Base-by-base conservation (phyloP, 371 early-diverging fungal genomes). In the Choanephora cucurbitarum region DNA sequence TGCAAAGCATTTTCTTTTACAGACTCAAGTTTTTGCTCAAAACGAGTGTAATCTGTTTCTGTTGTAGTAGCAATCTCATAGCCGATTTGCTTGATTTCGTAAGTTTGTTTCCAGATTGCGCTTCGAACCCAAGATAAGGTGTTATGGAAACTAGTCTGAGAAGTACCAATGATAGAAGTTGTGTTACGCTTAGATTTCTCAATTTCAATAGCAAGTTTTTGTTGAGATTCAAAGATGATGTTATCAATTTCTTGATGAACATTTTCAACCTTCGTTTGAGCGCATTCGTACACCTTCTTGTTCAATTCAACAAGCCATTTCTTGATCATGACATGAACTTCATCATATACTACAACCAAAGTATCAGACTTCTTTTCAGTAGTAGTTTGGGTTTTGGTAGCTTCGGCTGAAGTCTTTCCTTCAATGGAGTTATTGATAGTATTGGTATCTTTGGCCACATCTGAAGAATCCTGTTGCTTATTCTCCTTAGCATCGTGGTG, bases 111-210 rank as follows among this genome's bases (percentile, higher is more conserved):
- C 69, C 69, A 69, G 14, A 52, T 60, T 39, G 62, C 58, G 32
- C 53, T 55, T 52, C 69, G 42, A 18, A 69, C 28, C 58, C 62
- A 69, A 24, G 57, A 24, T 0, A 69, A 21, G 33, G 62, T 65
- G 22, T 65, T 54, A 44, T 65, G 62, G 62, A 69, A 61, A 14
- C 62, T 49, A 4, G 66, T 58, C n/a, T 69, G 62, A 43, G 66
- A 62, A 0, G 68, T 64, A 28, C 68, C 68, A 46, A 63, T 57
- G 11, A 54, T 45, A 8, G 48, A 28, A 14, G 65, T 60, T 0
- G 69, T 57, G 2, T 51, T 46, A 32, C 62, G 55, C 40, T 69
- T 69, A 14, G 62, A 66, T 39, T 62, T 65, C 47, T 69, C 69
- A 24, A 69, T 60, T 21, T 65, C 59, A 19, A 57, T 11, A 2